Percentiles rank a stretch among this genome's conserved stretches.
Conservation (phyloP, 2,329 filamentous ascomycete species). For the Colletotrichum somersetense region DNA sequence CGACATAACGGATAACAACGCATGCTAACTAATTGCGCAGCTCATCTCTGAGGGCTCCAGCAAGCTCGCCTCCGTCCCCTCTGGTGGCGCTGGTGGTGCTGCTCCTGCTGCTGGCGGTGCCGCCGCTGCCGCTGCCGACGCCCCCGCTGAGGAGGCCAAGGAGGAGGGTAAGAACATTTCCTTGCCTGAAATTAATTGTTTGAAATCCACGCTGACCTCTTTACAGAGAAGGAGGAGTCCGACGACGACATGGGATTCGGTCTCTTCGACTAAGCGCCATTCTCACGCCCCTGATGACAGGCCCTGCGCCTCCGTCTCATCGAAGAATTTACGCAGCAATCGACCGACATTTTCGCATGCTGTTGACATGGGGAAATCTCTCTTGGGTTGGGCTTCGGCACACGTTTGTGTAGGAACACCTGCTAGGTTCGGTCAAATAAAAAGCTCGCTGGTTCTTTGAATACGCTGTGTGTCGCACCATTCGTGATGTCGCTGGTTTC, state of each 20-base stretch:
- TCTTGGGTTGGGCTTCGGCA: slow-evolving; percentile 42
- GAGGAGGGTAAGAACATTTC: slow-evolving; percentile 81
- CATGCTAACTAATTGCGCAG: slow-evolving; percentile 60
- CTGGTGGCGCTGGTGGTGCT: slow-evolving; percentile 84
- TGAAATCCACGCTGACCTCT: slow-evolving; percentile 47
- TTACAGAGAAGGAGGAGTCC: slow-evolving; percentile 66
- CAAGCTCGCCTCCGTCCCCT: slow-evolving; percentile 98
- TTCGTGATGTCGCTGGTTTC: not conserved
- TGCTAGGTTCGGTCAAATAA: slow-evolving; percentile 42
- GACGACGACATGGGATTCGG: slow-evolving; percentile 66
- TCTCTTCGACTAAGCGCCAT: slow-evolving; percentile 76
- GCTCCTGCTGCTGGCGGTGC: slow-evolving; percentile 75
- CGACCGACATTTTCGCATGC: slow-evolving; percentile 50
- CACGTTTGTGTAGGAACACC: slow-evolving; percentile 37
- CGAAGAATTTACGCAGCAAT: slow-evolving; percentile 51
- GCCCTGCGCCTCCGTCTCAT: slow-evolving; percentile 48
- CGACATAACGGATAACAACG: not conserved
- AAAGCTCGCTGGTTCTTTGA: slow-evolving; percentile 42
- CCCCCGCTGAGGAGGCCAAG: slow-evolving; percentile 73
- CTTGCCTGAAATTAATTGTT: slow-evolving; percentile 49
- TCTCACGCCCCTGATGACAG: slow-evolving; percentile 48
- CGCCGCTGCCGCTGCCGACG: slow-evolving; percentile 74
- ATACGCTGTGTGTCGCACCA: not conserved
- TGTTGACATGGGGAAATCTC: slow-evolving; percentile 49
- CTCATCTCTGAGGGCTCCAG: slow-evolving; percentile 88